Percentiles rank a stretch among this genome's conserved stretches.
Conservation (phyloP, 2,329 filamentous ascomycete genomes). For the Cercospora citrullina region DNA sequence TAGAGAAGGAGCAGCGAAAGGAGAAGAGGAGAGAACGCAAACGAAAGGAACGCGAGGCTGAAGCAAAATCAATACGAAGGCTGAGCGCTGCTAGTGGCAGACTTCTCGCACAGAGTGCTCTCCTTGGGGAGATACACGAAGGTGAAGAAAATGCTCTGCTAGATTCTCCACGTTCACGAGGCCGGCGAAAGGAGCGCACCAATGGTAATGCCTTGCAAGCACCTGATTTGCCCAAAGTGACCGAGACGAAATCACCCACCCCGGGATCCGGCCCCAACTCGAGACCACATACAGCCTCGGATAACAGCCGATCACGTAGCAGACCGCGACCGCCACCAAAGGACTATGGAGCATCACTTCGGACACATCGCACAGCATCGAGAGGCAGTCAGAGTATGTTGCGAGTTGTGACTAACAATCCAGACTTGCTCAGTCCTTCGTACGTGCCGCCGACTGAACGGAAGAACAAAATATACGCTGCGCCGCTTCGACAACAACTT, state of each 20-base stretch:
- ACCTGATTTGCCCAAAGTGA: constrained; percentile 74
- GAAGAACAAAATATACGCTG: constrained; percentile 58
- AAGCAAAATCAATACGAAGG: constrained; percentile 75
- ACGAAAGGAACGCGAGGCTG: constrained; percentile 78
- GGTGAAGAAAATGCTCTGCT: constrained; percentile 57
- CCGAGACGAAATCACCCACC: constrained; percentile 58
- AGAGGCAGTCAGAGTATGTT: constrained; percentile 72
- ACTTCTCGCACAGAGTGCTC: constrained; percentile 68
- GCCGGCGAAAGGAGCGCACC: constrained; percentile 69
- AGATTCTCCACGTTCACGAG: constrained; percentile 67
- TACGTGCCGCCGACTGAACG: constrained; percentile 51
- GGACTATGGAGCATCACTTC: constrained; percentile 63
- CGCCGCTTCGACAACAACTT: constrained; percentile 66
- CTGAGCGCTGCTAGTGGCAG: constrained; percentile 88
- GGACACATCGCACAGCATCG: constrained; percentile 49
- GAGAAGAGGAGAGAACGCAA: constrained; percentile 76
- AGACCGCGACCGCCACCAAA: constrained; percentile 83
- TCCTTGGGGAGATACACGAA: constrained; percentile 77
- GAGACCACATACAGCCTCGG: constrained; percentile 41
- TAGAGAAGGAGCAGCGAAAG: constrained; percentile 94
- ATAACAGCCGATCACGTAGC: constrained; percentile 69
- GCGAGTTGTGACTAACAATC: constrained; percentile 74
- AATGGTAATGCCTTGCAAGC: constrained; percentile 48
- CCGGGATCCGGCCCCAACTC: constrained; percentile 46
- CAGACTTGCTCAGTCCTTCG: constrained; percentile 56